Conservation (phyloP, 2,329 filamentous ascomycete genomes). For the Purpureocillium lavendulum region DNA sequence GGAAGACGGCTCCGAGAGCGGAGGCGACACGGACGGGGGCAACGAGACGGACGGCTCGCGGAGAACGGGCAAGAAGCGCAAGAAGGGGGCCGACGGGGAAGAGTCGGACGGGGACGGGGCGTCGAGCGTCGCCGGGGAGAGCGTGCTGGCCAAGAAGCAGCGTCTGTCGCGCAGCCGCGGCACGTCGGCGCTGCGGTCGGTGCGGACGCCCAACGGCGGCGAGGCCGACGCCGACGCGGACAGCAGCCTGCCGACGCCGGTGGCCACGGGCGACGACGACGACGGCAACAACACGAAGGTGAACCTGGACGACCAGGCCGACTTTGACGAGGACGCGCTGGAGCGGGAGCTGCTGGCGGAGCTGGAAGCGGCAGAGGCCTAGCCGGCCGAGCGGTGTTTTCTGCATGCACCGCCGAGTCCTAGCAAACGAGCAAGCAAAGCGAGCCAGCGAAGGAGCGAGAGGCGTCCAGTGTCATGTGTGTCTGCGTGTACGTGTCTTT, state of each 20-base stretch:
- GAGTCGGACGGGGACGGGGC: conserved; percentile 23
- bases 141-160: conserved; percentile 42
- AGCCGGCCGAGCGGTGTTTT: not conserved
- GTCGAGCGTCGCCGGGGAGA: conserved; percentile 23
- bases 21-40: conserved; percentile 18
- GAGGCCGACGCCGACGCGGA: conserved; percentile 21
- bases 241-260: conserved; percentile 31
- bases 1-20: conserved; percentile 8
- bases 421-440: too few species aligned
- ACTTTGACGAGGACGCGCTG: conserved; percentile 46
- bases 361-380: conserved; percentile 34
- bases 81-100: conserved; percentile 18
- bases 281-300: conserved; percentile 12
- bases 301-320: conserved; percentile 23
- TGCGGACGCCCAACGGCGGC: conserved; percentile 30
- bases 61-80: conserved; percentile 24
- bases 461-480: not conserved
- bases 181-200: conserved; percentile 37
- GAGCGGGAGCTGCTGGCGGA: conserved; percentile 57
- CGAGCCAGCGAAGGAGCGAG: too few species aligned
- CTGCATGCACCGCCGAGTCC: not conserved
- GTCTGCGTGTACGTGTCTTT: not conserved
- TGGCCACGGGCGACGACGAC: conserved; percentile 22
- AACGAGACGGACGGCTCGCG: conserved; percentile 15
- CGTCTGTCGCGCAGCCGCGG: conserved; percentile 35